These are phyloP conservation scores for Backusella macrospora DNA, from an alignment of 192 early-diverging fungal species.

Conservation along the genomic window DNA sequence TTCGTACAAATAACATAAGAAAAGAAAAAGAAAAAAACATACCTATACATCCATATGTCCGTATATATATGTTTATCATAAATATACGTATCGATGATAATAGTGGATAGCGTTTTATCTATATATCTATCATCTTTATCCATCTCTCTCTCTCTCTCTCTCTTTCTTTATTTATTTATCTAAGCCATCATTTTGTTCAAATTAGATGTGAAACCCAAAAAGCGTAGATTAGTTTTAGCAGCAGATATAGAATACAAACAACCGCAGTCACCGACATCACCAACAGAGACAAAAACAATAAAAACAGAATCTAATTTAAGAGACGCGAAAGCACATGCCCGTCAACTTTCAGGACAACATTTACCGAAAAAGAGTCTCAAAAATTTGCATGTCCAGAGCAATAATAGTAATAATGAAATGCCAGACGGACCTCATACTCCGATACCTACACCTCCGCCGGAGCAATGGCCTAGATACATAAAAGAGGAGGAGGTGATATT, in stretches of 20 bases:
- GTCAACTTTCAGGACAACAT: constrained; percentile 20
- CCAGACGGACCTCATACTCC: constrained; percentile 1
- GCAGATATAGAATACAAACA: constrained; percentile 21
- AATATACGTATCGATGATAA: background rate
- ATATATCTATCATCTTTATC: too few relatives aligned
- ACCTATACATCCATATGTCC: background rate
- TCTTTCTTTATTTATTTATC: background rate
- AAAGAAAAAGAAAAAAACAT: background rate
- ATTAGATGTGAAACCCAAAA: constrained; percentile 25
- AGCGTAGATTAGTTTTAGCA: constrained; percentile 34
- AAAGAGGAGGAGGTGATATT: constrained; percentile 36
- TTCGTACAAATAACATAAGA: background rate
- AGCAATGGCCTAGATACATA: constrained; percentile 36
- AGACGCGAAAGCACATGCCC: constrained; percentile 24
- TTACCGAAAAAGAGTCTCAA: constrained; percentile 27
- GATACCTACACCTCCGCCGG: constrained; percentile 31
- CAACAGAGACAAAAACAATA: background rate
- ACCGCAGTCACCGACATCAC: constrained; percentile 12
- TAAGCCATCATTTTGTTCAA: background rate
- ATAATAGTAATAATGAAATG: background rate
- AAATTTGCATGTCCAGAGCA: background rate
- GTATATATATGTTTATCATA: background rate
- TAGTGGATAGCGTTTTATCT: too few relatives aligned
- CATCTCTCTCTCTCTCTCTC: too few relatives aligned
- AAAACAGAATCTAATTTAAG: background rate